phyloP scores from a whole-genome alignment of 2,329 filamentous ascomycete species.

The Phialophora macrospora region DNA sequence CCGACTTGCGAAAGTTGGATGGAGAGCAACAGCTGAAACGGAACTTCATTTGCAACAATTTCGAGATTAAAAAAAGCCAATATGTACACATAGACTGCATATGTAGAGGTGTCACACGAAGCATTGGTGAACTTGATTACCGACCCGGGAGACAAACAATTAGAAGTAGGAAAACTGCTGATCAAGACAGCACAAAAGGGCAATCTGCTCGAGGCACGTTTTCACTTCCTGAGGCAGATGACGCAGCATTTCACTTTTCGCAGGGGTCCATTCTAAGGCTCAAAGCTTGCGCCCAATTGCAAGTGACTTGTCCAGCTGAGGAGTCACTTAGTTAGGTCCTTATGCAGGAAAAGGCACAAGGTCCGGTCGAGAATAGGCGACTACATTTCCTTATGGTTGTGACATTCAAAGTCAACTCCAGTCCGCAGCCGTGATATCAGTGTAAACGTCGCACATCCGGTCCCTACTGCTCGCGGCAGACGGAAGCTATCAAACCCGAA shows the following conservation, averaged over 20 bases:
- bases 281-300: slow-evolving; percentile 5
- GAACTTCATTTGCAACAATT: neutral
- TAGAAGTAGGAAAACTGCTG: neutral
- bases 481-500: neutral
- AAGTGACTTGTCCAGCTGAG: slow-evolving; percentile 6
- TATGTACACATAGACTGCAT: neutral
- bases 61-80: neutral
- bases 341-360: neutral
- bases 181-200: neutral
- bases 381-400: neutral
- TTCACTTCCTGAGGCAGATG: slow-evolving; percentile 1
- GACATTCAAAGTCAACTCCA: neutral
- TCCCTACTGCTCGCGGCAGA: neutral
- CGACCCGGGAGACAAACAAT: neutral
- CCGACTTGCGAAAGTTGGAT: slow-evolving; percentile 58
- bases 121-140: neutral
- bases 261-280: neutral
- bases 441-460: neutral
- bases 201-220: neutral
- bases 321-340: slow-evolving; percentile 5
- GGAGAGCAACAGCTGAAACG: neutral
- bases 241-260: slow-evolving; percentile 10
- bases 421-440: neutral
- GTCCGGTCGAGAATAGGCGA: neutral
- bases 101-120: neutral